Conservation (phyloP, 768 basidiomycete species). For the Gloeophyllum trabeum region DNA sequence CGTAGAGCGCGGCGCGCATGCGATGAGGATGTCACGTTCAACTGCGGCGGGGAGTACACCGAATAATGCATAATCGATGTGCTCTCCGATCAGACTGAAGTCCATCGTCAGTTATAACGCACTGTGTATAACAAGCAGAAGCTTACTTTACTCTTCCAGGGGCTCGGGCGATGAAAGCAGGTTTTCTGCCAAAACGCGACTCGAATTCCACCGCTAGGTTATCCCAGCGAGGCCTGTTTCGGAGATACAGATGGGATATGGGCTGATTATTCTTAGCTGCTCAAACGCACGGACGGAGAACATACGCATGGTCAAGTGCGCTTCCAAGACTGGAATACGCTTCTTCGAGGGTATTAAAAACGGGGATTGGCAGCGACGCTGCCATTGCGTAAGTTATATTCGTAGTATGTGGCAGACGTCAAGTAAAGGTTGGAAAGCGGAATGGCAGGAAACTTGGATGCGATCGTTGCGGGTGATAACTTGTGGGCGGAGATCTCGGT, state of each 20-base stretch:
- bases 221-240: constrained; percentile 43
- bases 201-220: constrained; percentile 50
- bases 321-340: constrained; percentile 42
- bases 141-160: constrained; percentile 74
- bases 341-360: constrained; percentile 46
- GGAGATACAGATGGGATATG: background rate
- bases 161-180: constrained; percentile 62
- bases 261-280: constrained; percentile 8
- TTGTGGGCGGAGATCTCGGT: no score
- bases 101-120: constrained; percentile 2
- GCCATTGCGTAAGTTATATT: no score
- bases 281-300: background rate
- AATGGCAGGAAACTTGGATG: no score
- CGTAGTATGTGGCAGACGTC: no score
- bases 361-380: constrained; percentile 45
- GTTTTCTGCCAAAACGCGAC: constrained; percentile 51
- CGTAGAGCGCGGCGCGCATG: constrained; percentile 41
- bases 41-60: constrained; percentile 81
- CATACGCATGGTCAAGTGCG: constrained; percentile 40
- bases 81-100: constrained; percentile 46
- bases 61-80: constrained; percentile 77
- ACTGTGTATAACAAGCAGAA: background rate
- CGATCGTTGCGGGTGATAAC: no score
- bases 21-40: constrained; percentile 76
- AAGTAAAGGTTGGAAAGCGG: no score